These are phyloP conservation scores for Cyathus striatus DNA, from an alignment of 768 basidiomycete species.

Conservation along the genomic window DNA sequence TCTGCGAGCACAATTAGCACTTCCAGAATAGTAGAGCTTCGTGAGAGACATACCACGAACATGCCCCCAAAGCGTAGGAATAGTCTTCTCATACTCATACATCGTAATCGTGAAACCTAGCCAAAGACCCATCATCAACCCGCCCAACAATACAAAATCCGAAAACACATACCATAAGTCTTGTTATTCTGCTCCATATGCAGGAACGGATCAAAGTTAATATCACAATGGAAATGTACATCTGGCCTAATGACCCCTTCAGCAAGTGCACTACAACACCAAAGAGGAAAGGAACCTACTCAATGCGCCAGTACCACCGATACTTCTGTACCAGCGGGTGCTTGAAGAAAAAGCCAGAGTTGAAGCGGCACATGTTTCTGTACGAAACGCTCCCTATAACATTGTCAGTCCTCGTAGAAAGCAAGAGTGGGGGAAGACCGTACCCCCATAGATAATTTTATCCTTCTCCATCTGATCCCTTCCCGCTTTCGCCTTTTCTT, in stretches of 20 bases:
- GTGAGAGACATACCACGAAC: conserved; percentile 46
- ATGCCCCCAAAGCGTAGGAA: conserved; percentile 71
- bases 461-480: conserved; percentile 57
- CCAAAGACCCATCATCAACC: background rate
- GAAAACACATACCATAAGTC: conserved; percentile 47
- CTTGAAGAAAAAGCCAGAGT: conserved; percentile 76
- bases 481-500: conserved; percentile 50
- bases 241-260: conserved; percentile 45
- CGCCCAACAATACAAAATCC: background rate
- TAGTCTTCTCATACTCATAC: conserved; percentile 73
- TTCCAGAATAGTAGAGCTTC: background rate
- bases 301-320: conserved; percentile 70
- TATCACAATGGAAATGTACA: conserved; percentile 73
- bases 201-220: conserved; percentile 64
- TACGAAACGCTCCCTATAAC: conserved; percentile 28
- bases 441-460: conserved; percentile 36
- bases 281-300: conserved; percentile 23
- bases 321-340: conserved; percentile 64
- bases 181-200: conserved; percentile 71
- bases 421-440: background rate
- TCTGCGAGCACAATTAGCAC: conserved; percentile 31
- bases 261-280: background rate
- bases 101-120: conserved; percentile 70
- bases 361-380: conserved; percentile 75
- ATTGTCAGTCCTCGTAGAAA: background rate